Evolutionary conservation across 495 filamentous ascomycete genomes (phyloP), one percentile per base, ranked within the genome.

Genomic region (Xylaria venustula): DNA sequence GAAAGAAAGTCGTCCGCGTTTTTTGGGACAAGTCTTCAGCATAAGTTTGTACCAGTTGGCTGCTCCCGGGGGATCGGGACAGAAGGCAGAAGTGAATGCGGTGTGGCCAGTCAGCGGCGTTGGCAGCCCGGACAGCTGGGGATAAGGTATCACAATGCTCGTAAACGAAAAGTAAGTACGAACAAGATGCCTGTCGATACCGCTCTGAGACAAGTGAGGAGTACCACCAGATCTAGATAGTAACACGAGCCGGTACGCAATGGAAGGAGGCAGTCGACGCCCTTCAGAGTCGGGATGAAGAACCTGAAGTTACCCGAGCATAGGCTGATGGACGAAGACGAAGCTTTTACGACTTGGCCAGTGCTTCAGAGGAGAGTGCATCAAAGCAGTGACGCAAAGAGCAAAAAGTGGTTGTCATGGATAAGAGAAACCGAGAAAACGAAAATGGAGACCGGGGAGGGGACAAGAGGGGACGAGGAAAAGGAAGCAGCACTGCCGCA

Each of bases 1-100:
- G 49, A 47, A 54, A 32, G 50, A 61, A 48, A 40, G 30, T 25
- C 7, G 48, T 54, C 58, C 58, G 47, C 58, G 49, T 61, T 61
- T 60, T 45, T 32, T n/a, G 2, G 23, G 7, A 4, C 15, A 28
- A 42, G 22, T 26, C 8, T 41, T 23, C 17, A 44, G 23, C 22
- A 42, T 20, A 17, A 54, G 36, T 2, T 54, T 25, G 48, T 41
- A 48, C 58, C 3, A 26, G 49, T 30, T 54, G 28, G 23, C 22
- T 3, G 20, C 6, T 37, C 49, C 58, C 49, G 11, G 28, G 23
- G 58, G 42, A 22, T 54, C 42, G 50, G 50, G 41, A 61, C 41
- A 26, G 22, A 44, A 19, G 25, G 32, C 34, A 15, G 28, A 34
- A 30, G 12, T 32, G 6, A 26, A 48, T 48, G 58, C 50, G 32